Conservation (phyloP, 2,329 filamentous ascomycete species). For the Daldinia eschscholtzii region DNA sequence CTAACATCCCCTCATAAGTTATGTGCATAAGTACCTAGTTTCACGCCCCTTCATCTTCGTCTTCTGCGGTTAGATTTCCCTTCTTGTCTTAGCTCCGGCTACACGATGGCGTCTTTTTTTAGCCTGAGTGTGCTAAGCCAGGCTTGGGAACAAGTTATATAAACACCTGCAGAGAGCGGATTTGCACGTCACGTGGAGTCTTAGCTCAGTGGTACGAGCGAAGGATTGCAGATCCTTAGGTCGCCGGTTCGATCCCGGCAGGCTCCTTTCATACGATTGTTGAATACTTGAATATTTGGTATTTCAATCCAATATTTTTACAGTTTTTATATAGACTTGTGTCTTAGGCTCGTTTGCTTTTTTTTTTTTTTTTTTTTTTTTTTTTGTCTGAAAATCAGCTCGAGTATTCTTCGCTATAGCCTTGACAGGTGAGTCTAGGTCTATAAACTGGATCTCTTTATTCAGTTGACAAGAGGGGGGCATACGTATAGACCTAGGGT, state of each 20-base stretch:
- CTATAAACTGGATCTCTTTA: too few relatives aligned
- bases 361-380: neutral
- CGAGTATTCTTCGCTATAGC: too few relatives aligned
- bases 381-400: too few relatives aligned
- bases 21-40: neutral
- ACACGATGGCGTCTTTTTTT: constrained; percentile 11
- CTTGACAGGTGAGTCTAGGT: too few relatives aligned
- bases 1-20: neutral
- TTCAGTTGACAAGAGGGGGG: too few relatives aligned
- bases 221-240: constrained; percentile 24
- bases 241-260: constrained; percentile 25
- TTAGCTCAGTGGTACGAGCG: constrained; percentile 23
- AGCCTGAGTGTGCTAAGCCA: neutral
- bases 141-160: neutral
- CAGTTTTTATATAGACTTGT: neutral
- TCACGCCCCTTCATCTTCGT: neutral
- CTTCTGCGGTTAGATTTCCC: neutral
- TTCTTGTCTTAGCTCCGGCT: neutral
- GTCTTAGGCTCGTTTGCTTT: too few relatives aligned
- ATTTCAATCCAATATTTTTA: neutral
- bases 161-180: neutral
- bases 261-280: constrained; percentile 1
- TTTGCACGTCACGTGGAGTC: neutral
- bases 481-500: too few relatives aligned
- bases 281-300: neutral